Evolutionary conservation across 2,329 filamentous ascomycete species (phyloP).

Genomic region (Phaeomoniella chlamydospora): DNA sequence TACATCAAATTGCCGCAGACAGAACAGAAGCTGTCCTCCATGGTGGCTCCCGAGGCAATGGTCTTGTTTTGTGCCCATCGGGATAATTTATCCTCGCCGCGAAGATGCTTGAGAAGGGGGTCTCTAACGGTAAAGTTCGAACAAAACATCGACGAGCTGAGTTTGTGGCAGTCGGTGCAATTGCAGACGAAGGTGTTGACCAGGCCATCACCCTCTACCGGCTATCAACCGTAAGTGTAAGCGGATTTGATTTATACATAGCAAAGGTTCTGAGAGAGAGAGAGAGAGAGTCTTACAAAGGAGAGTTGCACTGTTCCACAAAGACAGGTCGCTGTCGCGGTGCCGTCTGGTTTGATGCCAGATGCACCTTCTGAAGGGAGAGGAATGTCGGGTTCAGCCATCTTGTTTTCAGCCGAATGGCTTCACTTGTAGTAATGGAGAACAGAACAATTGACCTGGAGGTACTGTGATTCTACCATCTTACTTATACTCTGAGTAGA

Average conservation of each 20-base stretch:
- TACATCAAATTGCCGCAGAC: conserved; percentile 48
- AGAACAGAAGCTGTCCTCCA: conserved; percentile 48
- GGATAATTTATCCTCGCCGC: conserved; percentile 36
- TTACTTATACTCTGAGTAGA: neutral
- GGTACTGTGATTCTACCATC: neutral
- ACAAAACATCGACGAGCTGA: conserved; percentile 47
- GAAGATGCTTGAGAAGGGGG: conserved; percentile 28
- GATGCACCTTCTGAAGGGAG: conserved; percentile 21
- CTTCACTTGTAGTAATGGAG: neutral
- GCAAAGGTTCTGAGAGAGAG: neutral
- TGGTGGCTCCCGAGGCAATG: conserved; percentile 28
- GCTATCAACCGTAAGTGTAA: conserved; percentile 19
- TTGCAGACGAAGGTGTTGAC: conserved; percentile 40
- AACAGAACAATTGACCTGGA: neutral
- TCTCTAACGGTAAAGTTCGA: conserved; percentile 39
- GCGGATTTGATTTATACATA: conserved; percentile 22
- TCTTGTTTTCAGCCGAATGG: neutral
- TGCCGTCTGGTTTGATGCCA: conserved; percentile 28
- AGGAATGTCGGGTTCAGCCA: conserved; percentile 19
- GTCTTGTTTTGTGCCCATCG: conserved; percentile 31
- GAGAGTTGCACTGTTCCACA: conserved; percentile 39
- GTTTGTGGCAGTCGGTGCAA: conserved; percentile 45
- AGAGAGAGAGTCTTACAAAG: conserved; percentile 34
- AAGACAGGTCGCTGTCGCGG: conserved; percentile 42
- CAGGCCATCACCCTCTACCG: conserved; percentile 11